phyloP scores from a whole-genome alignment of 192 early-diverging fungal species.

The Linnemannia zychae region DNA sequence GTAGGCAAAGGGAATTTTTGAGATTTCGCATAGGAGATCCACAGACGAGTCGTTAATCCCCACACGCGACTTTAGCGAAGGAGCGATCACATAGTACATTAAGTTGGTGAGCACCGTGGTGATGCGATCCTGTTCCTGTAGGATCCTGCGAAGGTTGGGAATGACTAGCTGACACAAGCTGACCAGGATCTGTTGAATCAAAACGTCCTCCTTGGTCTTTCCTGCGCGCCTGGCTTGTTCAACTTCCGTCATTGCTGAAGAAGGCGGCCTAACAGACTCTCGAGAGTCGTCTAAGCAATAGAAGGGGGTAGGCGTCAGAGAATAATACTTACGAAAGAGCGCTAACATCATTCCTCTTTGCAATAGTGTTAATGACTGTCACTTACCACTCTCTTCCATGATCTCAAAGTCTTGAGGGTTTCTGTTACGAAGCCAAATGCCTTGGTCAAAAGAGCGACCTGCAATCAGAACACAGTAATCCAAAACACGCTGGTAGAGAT shows the following conservation, averaged over 20 bases:
- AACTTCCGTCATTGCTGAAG: conserved; percentile 54
- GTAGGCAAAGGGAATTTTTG: conserved; percentile 71
- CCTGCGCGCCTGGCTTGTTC: conserved; percentile 58
- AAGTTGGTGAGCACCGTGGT: conserved; percentile 74
- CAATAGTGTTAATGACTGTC: too few species aligned
- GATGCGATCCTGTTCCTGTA: conserved; percentile 83
- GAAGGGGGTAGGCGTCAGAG: background rate
- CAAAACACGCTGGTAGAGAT: conserved; percentile 69
- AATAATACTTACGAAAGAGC: background rate
- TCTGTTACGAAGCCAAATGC: conserved; percentile 69
- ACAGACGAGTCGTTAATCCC: conserved; percentile 61
- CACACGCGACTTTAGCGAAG: conserved; percentile 69
- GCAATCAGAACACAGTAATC: conserved; percentile 84
- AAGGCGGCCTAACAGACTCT: conserved; percentile 38
- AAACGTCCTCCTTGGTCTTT: conserved; percentile 73
- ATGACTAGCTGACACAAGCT: conserved; percentile 70
- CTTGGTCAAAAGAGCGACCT: conserved; percentile 83
- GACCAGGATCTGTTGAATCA: conserved; percentile 70
- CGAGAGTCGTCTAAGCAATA: conserved; percentile 35
- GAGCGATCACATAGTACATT: conserved; percentile 87
- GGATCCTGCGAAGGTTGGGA: conserved; percentile 74
- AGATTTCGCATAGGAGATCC: conserved; percentile 72
- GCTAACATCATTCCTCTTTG: background rate
- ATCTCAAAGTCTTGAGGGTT: conserved; percentile 61
- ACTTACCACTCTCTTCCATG: conserved; percentile 35